A percentile compares a stretch with the other conserved stretches of the same genome.
Conservation (phyloP, 805 yeast species). For the Spathaspora passalidarum region DNA sequence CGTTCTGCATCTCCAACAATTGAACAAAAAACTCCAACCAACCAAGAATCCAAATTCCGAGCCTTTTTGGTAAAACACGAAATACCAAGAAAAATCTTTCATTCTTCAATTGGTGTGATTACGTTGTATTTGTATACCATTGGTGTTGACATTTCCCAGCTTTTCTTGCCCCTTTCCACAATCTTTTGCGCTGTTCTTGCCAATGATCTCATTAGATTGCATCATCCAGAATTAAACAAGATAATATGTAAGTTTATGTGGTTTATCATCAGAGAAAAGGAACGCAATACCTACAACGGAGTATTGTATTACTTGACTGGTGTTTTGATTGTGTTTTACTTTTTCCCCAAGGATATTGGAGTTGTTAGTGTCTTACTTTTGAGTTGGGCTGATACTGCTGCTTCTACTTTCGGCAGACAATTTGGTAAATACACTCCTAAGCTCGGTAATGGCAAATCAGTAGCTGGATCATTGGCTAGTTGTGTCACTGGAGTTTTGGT, state of each 20-base stretch:
- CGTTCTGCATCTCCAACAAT: not conserved
- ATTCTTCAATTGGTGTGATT: conserved; percentile 83
- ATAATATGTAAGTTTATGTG: conserved; percentile 69
- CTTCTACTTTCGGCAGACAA: conserved; percentile 86
- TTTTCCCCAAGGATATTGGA: conserved; percentile 78
- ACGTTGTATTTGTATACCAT: conserved; percentile 69
- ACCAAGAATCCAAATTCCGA: conserved; percentile 6
- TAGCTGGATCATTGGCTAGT: conserved; percentile 91
- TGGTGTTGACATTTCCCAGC: conserved; percentile 53
- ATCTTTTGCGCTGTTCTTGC: conserved; percentile 55
- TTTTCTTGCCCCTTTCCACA: conserved; percentile 57
- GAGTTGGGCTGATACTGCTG: conserved; percentile 98
- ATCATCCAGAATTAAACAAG: conserved; percentile 58
- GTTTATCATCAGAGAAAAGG: conserved; percentile 80
- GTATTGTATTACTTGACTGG: conserved; percentile 87
- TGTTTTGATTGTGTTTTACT: conserved; percentile 60
- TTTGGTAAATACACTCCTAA: conserved; percentile 84
- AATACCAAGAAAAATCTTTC: conserved; percentile 82
- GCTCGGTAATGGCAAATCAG: conserved; percentile 68
- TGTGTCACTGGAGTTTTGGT: conserved; percentile 66
- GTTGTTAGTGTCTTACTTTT: conserved; percentile 73
- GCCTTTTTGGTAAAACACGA: conserved; percentile 73
- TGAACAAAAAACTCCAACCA: not conserved
- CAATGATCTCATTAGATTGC: conserved; percentile 68
- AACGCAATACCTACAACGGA: conserved; percentile 73